Evolutionary conservation across 768 basidiomycete genomes (phyloP).

Genomic region (Mycena capillaripes): DNA sequence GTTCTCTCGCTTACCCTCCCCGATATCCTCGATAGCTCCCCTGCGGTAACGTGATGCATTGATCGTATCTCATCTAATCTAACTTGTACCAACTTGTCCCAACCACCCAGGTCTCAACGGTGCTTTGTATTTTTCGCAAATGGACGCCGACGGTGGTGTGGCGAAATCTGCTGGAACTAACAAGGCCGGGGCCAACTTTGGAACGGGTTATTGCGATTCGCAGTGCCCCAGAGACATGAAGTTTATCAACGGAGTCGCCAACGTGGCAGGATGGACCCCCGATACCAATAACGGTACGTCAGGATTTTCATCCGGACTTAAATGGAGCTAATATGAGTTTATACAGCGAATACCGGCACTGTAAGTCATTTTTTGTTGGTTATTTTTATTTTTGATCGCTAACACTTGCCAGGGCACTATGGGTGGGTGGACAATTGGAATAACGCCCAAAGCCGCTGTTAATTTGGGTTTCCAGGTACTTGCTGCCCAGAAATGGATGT

Average conservation of each 20-base stretch:
- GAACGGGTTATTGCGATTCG: conserved; percentile 77
- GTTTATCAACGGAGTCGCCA: conserved; percentile 65
- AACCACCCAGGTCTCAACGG: conserved; percentile 76
- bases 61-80: too few species aligned
- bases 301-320: background rate
- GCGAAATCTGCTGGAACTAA: conserved; percentile 49
- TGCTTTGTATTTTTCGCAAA: conserved; percentile 71
- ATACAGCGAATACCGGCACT: conserved; percentile 51
- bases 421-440: conserved; percentile 2
- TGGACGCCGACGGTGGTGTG: conserved; percentile 70
- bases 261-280: conserved; percentile 21
- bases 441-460: background rate
- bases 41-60: too few species aligned
- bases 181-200: conserved; percentile 67
- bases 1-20: background rate
- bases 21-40: conserved; percentile 50
- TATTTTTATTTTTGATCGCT: background rate
- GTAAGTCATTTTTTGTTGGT: conserved; percentile 27
- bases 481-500: conserved; percentile 39
- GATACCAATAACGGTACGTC: conserved; percentile 26
- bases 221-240: conserved; percentile 75
- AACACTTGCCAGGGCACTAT: background rate
- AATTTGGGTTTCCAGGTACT: conserved; percentile 18
- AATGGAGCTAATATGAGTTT: background rate
- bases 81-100: too few species aligned